Evolutionary conservation across 2,329 filamentous ascomycete genomes (phyloP), one percentile per base, ranked within the genome.

Genomic region (Diplodia sapinea): DNA sequence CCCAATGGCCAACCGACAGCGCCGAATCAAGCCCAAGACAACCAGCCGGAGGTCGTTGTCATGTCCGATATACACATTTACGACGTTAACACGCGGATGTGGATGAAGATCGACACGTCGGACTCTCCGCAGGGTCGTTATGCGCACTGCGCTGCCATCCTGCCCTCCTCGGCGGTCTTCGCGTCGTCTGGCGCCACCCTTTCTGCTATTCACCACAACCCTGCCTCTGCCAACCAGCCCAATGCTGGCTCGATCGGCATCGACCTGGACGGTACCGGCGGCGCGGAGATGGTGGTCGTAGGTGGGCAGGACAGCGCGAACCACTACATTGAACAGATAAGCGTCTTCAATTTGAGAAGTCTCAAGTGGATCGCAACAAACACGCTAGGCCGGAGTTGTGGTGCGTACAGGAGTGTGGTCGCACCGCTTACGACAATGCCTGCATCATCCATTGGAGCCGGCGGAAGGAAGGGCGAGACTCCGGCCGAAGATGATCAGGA

Each of bases 11-110:
- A 79, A 65, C 73, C 78, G 43, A 73, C 77, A 6, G 70, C 74
- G 26, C 78, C 75, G 73, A 51, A 80, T 81, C 78, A 80, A 55
- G 76, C 75, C 0, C 79, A 82, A 68, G 91, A 94, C 70, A 83
- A 88, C 66, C 91, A 93, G 72, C 89, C 93, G 47, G 94, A 97
- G 74, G 92, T 98, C 4, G 90, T 93, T 1, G 95, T 98, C 67
- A 97, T 99, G 94, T 97, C 94, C 7, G 95, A 99, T 79, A 93
- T 98, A 66, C 92, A 98, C 79, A 92, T 99, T 38, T 98, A 93
- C 78, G 94, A 99, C 77, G 92, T 95, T 1, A 85, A 88, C 1
- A 91, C 90, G 0, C 89, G 87, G 73, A 90, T 86, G 57, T 99
- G 95, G 95, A 94, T 91, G 23, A 92, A 89, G 69, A 88, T 99